These are phyloP conservation scores for Hymenoscyphus repandus DNA, from an alignment of 2,329 filamentous ascomycete species.

Conservation along the genomic window DNA sequence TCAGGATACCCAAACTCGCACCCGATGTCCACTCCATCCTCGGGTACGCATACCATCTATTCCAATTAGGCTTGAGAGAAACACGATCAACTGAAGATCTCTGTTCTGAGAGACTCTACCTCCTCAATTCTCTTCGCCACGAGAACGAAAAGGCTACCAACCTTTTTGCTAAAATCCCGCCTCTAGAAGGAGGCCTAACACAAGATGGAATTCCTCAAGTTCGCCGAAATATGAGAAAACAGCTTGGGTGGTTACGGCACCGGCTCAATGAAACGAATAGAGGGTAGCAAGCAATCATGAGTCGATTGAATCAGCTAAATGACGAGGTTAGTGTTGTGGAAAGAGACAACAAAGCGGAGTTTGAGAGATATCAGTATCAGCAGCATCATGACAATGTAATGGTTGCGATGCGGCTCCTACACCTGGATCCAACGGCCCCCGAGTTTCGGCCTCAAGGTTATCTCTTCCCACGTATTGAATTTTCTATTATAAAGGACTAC, in stretches of 20 bases:
- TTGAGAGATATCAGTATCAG: slow-evolving; percentile 8
- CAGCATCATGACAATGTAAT: not conserved
- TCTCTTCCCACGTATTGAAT: not conserved
- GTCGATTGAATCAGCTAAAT: slow-evolving; percentile 44
- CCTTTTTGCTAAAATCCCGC: slow-evolving; percentile 37
- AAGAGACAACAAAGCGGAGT: slow-evolving; percentile 33
- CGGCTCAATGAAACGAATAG: slow-evolving; percentile 41
- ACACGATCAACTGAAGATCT: slow-evolving; percentile 34
- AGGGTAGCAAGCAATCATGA: slow-evolving; percentile 42
- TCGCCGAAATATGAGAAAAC: slow-evolving; percentile 30
- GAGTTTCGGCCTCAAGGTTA: slow-evolving; percentile 1
- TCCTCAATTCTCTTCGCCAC: slow-evolving; percentile 37
- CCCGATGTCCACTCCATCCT: too few relatives aligned
- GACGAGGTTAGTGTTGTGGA: slow-evolving; percentile 44
- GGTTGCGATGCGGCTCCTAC: not conserved
- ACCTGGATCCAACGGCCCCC: slow-evolving; percentile 1
- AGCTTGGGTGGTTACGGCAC: slow-evolving; percentile 37
- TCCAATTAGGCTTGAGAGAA: too few relatives aligned
- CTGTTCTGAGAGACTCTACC: slow-evolving; percentile 42
- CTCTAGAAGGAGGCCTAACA: slow-evolving; percentile 32
- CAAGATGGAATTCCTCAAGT: not conserved
- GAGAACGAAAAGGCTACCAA: slow-evolving; percentile 35
- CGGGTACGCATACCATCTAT: too few relatives aligned
- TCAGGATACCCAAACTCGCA: too few relatives aligned
- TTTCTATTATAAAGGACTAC: not conserved